phyloP scores from a whole-genome alignment of 2,329 filamentous ascomycete species.

The Colletotrichum camelliae region DNA sequence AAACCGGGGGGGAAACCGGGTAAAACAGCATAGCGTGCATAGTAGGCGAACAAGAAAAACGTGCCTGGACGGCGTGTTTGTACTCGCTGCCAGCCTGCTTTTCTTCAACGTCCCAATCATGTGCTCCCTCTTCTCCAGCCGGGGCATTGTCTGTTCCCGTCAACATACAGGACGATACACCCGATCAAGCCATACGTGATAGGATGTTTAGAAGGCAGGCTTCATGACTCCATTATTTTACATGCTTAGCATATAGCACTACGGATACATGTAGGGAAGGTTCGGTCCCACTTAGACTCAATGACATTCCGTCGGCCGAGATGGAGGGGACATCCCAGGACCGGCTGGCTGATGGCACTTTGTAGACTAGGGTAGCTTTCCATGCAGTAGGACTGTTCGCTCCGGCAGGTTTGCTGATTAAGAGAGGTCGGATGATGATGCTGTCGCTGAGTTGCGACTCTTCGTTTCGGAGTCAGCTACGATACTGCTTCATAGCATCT shows the following conservation, averaged over 20 bases:
- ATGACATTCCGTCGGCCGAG: not conserved
- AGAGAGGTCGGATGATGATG: not conserved
- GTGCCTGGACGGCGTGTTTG: not conserved
- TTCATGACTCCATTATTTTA: not conserved
- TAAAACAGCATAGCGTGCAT: not conserved
- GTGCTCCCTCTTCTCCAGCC: not conserved
- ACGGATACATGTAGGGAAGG: not conserved
- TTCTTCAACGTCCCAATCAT: not conserved
- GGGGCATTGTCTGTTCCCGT: not conserved
- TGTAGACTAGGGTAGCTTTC: not conserved
- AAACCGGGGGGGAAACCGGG: not conserved
- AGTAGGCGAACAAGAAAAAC: not conserved
- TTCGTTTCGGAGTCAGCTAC: not conserved
- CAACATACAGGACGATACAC: not conserved
- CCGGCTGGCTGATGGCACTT: not conserved
- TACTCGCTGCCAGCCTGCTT: not conserved
- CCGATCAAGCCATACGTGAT: not conserved
- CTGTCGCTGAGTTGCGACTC: not conserved
- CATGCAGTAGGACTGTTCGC: not conserved
- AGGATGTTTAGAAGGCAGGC: not conserved
- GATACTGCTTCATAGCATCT: not conserved
- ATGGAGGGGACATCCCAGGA: not conserved
- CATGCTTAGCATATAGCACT: not conserved
- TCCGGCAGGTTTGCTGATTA: not conserved
- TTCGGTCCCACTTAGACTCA: not conserved